Evolutionary conservation across 2,329 filamentous ascomycete species (phyloP).

Genomic region (Aspergillus udagawae): DNA sequence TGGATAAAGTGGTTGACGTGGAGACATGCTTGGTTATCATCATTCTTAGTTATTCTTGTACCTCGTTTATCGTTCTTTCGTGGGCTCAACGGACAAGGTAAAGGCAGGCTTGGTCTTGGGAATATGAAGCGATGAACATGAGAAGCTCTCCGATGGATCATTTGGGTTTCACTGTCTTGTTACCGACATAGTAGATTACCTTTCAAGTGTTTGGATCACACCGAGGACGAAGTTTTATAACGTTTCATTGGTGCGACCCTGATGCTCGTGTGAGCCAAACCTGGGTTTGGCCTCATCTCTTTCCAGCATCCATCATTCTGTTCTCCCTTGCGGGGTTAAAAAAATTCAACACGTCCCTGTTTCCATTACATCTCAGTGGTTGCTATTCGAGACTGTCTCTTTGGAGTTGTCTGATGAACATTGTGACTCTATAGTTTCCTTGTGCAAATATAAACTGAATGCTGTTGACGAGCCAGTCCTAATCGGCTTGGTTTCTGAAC

Average conservation of each 20-base stretch:
- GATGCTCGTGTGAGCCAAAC: background rate
- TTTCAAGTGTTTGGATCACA: background rate
- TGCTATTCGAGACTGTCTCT: background rate
- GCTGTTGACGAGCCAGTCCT: background rate
- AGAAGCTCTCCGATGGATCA: background rate
- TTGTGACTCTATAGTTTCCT: background rate
- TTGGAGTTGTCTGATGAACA: background rate
- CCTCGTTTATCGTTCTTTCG: background rate
- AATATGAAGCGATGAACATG: background rate
- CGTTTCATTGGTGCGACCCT: background rate
- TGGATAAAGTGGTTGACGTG: constrained; percentile 3
- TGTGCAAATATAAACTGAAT: background rate
- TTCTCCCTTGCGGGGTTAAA: background rate
- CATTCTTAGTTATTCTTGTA: background rate
- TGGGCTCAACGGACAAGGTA: background rate
- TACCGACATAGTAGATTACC: background rate
- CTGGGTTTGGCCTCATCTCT: background rate
- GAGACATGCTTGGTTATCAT: constrained; percentile 1
- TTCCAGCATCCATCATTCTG: background rate
- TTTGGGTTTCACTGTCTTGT: background rate
- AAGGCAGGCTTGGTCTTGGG: background rate
- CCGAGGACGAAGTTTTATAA: background rate
- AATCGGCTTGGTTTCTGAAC: background rate
- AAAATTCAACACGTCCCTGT: background rate
- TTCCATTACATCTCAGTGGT: background rate